These are phyloP conservation scores for Cryphonectria carpinicola DNA, from an alignment of 2,329 filamentous ascomycete species.

Conservation along the genomic window DNA sequence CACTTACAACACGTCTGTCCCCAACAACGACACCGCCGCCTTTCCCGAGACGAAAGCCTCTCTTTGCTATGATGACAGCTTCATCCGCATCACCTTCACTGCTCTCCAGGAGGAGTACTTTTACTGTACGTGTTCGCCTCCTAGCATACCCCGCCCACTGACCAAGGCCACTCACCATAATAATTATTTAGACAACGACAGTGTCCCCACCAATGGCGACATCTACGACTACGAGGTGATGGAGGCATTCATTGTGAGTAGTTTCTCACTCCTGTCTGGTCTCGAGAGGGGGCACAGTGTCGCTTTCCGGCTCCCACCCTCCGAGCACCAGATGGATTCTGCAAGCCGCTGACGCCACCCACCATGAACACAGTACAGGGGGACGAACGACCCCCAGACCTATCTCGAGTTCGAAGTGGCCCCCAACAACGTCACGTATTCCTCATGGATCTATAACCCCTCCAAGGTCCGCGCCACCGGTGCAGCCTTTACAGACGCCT, in stretches of 20 bases:
- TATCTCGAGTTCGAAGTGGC: conserved; percentile 57
- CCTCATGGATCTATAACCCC: conserved; percentile 56
- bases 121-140: conserved; percentile 45
- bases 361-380: conserved; percentile 37
- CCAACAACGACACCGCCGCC: conserved; percentile 37
- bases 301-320: no score
- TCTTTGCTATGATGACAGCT: conserved; percentile 49
- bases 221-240: conserved; percentile 56
- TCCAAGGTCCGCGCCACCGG: conserved; percentile 47
- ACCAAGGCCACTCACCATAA: background rate
- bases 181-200: conserved; percentile 24
- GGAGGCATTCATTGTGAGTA: conserved; percentile 49
- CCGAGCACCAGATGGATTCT: no score
- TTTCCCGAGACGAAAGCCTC: conserved; percentile 51
- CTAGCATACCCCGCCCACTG: conserved; percentile 30
- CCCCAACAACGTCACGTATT: conserved; percentile 56
- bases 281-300: no score
- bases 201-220: conserved; percentile 46
- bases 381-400: conserved; percentile 49
- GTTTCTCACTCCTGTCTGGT: background rate
- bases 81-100: conserved; percentile 48
- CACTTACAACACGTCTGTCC: conserved; percentile 47
- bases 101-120: conserved; percentile 51
- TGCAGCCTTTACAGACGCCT: conserved; percentile 49
- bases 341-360: background rate